phyloP scores from a whole-genome alignment of 2,329 filamentous ascomycete genomes.

The Thyridium curvatum region DNA sequence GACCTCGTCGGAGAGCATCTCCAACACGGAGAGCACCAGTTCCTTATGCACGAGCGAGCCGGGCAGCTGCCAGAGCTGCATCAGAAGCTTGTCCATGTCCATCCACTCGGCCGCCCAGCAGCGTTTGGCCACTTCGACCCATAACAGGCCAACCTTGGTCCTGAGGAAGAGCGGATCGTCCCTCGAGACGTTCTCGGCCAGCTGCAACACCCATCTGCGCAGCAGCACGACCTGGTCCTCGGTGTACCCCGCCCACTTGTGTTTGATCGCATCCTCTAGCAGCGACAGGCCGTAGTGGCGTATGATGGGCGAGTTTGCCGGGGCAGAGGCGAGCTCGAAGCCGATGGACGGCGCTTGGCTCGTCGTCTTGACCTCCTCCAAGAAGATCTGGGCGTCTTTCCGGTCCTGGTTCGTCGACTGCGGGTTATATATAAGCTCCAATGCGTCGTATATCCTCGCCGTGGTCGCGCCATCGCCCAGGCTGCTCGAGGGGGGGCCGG shows the following conservation, averaged over 20 bases:
- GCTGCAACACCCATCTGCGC: conserved; percentile 69
- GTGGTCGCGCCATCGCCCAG: too few relatives aligned
- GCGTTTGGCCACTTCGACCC: conserved; percentile 91
- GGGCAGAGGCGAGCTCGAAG: conserved; percentile 73
- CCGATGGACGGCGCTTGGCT: conserved; percentile 78
- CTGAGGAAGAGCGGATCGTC: conserved; percentile 77
- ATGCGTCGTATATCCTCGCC: conserved; percentile 68
- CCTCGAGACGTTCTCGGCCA: conserved; percentile 64
- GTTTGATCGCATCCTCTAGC: conserved; percentile 82
- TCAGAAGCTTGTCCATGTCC: conserved; percentile 83
- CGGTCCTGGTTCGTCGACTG: conserved; percentile 75
- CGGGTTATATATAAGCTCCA: conserved; percentile 81
- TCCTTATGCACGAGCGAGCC: conserved; percentile 65
- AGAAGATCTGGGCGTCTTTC: conserved; percentile 74
- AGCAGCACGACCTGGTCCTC: conserved; percentile 62
- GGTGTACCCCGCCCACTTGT: conserved; percentile 72
- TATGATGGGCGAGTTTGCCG: conserved; percentile 69
- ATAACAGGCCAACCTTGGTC: conserved; percentile 91
- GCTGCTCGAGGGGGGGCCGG: too few relatives aligned
- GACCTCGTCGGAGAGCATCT: conserved; percentile 89
- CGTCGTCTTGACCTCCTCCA: conserved; percentile 78
- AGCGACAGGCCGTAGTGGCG: conserved; percentile 92
- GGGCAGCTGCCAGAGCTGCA: conserved; percentile 72
- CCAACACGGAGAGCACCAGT: conserved; percentile 80
- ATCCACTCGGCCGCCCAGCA: conserved; percentile 91